Base-by-base conservation (phyloP, 2,329 filamentous ascomycete genomes). In the Pestalotiopsis fici region DNA sequence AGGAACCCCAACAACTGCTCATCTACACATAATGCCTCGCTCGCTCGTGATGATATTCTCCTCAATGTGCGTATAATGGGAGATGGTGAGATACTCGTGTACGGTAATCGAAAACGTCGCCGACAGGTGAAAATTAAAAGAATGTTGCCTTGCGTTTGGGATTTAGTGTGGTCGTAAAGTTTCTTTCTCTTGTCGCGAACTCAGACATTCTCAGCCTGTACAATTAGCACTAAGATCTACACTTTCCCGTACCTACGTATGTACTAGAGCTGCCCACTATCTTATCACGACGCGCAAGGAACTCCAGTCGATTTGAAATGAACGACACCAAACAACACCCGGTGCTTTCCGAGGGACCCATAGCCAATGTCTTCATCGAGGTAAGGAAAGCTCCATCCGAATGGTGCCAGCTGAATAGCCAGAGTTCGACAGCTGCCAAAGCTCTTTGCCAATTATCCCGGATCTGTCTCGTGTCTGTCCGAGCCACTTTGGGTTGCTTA, bases 301-400 rank as follows among this genome's bases (percentile, higher is more conserved):
- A 50, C 43, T 18, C 43, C 18, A 18, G 18, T 50, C 55, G 55
- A 39, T 31, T 35, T 39, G 21, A 23, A 35, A 23, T 61, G 59
- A 23, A 61, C 23, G 11, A 35, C 39, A 64, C 61, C 61, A 27
- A 23, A 61, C 23, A n/a, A 35, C 39, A 64, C 61, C 61, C 61
- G 61, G 61, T 64, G 61, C 61, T 55, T 64, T 56, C 61, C 61
- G 61, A 64, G 61, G 9, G 61, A 56, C 39, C 47, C 59, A 62
- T 62, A 12, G 11, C n/a, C n/a, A 18, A 37, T 43, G 35, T n/a
- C 59, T 18, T 35, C n/a, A 25, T 57, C 55, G 3, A n/a, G 55
- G 21, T 7, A 50, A 50, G 43, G 43, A n/a, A 18, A 50, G n/a
- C 43, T 21, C 18, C 43, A 50, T 50, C 18, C 21, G 18, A 23